A percentile compares a stretch with the other conserved stretches of the same genome.
Evolutionary conservation across 768 basidiomycete genomes (phyloP).

Genomic region (Paxillus involutus): DNA sequence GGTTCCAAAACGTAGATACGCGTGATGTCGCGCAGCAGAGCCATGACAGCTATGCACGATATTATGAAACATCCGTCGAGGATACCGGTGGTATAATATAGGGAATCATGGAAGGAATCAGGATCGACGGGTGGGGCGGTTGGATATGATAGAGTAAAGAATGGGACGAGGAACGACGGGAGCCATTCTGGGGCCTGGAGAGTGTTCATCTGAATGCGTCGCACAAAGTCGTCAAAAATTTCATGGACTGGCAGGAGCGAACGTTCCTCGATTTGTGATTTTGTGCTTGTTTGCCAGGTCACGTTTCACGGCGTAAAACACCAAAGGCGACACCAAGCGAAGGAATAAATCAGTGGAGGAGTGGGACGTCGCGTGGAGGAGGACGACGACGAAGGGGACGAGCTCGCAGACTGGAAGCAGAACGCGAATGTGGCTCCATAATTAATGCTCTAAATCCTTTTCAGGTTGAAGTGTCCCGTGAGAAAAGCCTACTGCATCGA

Average conservation of each 20-base stretch:
- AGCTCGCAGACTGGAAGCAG: slow-evolving; percentile 2
- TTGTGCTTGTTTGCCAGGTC: slow-evolving; percentile 32
- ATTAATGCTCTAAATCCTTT: background rate
- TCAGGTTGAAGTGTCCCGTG: slow-evolving; percentile 11
- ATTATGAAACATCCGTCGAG: slow-evolving; percentile 80
- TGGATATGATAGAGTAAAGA: slow-evolving; percentile 75
- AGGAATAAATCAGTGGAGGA: background rate
- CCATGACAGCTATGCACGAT: slow-evolving; percentile 84
- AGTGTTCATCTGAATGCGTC: slow-evolving; percentile 37
- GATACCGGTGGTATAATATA: slow-evolving; percentile 71
- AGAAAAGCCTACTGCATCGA: slow-evolving; percentile 21
- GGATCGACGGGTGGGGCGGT: slow-evolving; percentile 50
- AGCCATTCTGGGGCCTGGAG: slow-evolving; percentile 41
- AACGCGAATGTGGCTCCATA: background rate
- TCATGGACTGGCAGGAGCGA: slow-evolving; percentile 27
- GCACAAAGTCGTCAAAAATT: slow-evolving; percentile 34
- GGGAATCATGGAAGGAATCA: slow-evolving; percentile 72
- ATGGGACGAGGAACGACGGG: slow-evolving; percentile 58
- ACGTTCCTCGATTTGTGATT: slow-evolving; percentile 17
- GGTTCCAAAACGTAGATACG: slow-evolving; percentile 78
- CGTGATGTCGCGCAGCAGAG: slow-evolving; percentile 76
- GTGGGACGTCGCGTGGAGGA: background rate
- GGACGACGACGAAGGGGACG: slow-evolving; percentile 5
- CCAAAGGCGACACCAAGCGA: slow-evolving; percentile 16
- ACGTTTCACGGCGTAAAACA: slow-evolving; percentile 17